Base-by-base conservation (phyloP, 495 filamentous ascomycete genomes). In the Tuber borchii region DNA sequence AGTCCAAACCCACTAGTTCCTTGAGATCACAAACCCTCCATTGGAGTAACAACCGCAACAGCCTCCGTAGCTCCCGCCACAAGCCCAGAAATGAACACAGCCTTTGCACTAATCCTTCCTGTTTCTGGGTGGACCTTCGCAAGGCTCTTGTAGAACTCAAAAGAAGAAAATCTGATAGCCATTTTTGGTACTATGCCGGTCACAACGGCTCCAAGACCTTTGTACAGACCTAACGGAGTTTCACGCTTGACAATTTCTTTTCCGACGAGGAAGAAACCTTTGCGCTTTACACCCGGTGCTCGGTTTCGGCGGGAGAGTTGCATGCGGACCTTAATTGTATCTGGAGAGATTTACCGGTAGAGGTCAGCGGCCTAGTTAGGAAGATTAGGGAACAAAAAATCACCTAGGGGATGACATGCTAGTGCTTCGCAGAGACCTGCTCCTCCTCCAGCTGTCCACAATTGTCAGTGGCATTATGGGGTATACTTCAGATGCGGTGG, bases 401-500 rank as follows among this genome's bases (percentile, higher is more conserved):
- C 88, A 96, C 93, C 93, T 44, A 99, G 88, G 75, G 96, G 96
- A 87, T 99, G 96, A 85, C 96, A 99, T 76, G 89, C 93, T 71
- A 99, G 90, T 42, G 96, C 96, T 86, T 99, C 96, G 93, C 97
- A 98, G 93, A 98, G 97, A 83, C 96, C 96, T 73, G 96, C 96
- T 83, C 93, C 94, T 83, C 96, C 96, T 83, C 96, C 96, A 86
- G 96, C 95, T 98, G 82, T 78, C 48, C 19, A 46, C 40, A 17
- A 45, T 46, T 77, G 34, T 73, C 19, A 75, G 37, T 34, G 2
- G 16, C 56, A 19, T 17, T 65, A 34, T 5, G n/a, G n/a, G n/a
- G 26, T 34, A 71, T 51, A 14, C 20, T 31, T 46, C 22, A 3
- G 72, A 61, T 31, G 72, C 68, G 46, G 39, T 73, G 75, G 51